Evolutionary conservation across 2,329 filamentous ascomycete genomes (phyloP).

Genomic region (Cladosporium sp.): DNA sequence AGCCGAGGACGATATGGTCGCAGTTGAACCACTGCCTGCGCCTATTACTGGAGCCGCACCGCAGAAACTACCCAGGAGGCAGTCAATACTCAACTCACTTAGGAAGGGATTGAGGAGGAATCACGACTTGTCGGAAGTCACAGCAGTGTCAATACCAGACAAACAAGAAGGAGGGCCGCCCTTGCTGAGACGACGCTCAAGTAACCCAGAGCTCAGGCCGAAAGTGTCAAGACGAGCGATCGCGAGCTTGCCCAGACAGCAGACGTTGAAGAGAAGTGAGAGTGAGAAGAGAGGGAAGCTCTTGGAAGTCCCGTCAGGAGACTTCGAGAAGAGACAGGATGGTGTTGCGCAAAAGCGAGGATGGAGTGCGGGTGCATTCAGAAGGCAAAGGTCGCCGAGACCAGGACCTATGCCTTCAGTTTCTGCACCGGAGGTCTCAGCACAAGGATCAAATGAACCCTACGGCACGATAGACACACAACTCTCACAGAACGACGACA

Average conservation of each 20-base stretch:
- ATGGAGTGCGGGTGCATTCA: constrained; percentile 40
- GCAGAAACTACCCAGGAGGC: constrained; percentile 14
- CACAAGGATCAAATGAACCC: constrained; percentile 13
- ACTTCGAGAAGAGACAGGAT: constrained; percentile 68
- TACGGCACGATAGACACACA: constrained; percentile 5
- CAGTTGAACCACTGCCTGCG: constrained; percentile 10
- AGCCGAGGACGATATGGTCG: constrained; percentile 19
- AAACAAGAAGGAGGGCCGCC: constrained; percentile 9
- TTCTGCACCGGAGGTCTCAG: constrained; percentile 41
- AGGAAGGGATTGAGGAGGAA: constrained; percentile 14
- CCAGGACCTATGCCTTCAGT: constrained; percentile 39
- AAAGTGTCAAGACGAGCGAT: constrained; percentile 59
- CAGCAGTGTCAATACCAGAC: background rate
- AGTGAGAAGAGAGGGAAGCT: constrained; percentile 68
- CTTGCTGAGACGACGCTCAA: constrained; percentile 12
- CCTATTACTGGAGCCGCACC: background rate
- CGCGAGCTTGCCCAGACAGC: constrained; percentile 71
- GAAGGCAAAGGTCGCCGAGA: constrained; percentile 46
- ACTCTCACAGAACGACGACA: constrained; percentile 1
- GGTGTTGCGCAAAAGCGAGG: constrained; percentile 59
- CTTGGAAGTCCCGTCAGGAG: constrained; percentile 62
- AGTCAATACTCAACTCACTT: constrained; percentile 13
- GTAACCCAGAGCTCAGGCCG: constrained; percentile 16
- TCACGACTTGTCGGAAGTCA: constrained; percentile 10
- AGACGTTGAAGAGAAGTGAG: constrained; percentile 79